These are phyloP conservation scores for Arthrobotrys musiformis DNA, from an alignment of 2,329 filamentous ascomycete species.

Conservation along the genomic window DNA sequence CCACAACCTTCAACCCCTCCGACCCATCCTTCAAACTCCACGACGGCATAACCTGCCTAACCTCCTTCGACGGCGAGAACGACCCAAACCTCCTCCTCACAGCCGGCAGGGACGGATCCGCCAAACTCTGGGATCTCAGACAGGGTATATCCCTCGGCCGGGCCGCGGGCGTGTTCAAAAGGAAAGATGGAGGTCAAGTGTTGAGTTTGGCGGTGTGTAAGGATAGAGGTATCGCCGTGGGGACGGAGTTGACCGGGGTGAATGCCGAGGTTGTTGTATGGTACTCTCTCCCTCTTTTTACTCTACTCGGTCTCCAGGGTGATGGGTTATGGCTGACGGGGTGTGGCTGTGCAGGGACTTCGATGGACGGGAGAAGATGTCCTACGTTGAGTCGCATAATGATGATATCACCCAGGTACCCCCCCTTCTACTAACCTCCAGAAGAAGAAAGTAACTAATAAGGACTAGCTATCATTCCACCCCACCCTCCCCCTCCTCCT, in stretches of 20 bases:
- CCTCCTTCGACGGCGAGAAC: conserved; percentile 68
- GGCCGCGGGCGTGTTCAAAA: conserved; percentile 63
- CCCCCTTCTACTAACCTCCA: neutral
- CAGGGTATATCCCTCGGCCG: conserved; percentile 65
- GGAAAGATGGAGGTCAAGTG: conserved; percentile 67
- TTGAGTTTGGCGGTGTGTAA: conserved; percentile 73
- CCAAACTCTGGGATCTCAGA: conserved; percentile 75
- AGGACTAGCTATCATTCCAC: conserved; percentile 72
- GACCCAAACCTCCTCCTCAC: conserved; percentile 72
- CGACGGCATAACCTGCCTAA: conserved; percentile 74
- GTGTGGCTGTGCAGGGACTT: conserved; percentile 20
- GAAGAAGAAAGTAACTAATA: neutral
- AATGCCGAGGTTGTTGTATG: conserved; percentile 72
- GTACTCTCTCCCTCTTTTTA: conserved; percentile 62
- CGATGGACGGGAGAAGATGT: conserved; percentile 61
- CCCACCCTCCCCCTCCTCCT: conserved; percentile 72
- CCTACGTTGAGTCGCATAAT: conserved; percentile 74
- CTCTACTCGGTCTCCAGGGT: conserved; percentile 34
- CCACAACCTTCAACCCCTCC: conserved; percentile 65
- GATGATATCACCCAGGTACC: conserved; percentile 73
- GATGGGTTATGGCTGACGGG: conserved; percentile 58
- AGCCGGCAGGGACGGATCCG: conserved; percentile 76
- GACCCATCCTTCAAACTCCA: too few species aligned
- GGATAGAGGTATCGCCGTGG: conserved; percentile 72
- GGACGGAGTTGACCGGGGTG: conserved; percentile 76